Evolutionary conservation across 805 yeast species (phyloP), one percentile per base, ranked within the genome.

Genomic region (Cyberlindnera meyerae): DNA sequence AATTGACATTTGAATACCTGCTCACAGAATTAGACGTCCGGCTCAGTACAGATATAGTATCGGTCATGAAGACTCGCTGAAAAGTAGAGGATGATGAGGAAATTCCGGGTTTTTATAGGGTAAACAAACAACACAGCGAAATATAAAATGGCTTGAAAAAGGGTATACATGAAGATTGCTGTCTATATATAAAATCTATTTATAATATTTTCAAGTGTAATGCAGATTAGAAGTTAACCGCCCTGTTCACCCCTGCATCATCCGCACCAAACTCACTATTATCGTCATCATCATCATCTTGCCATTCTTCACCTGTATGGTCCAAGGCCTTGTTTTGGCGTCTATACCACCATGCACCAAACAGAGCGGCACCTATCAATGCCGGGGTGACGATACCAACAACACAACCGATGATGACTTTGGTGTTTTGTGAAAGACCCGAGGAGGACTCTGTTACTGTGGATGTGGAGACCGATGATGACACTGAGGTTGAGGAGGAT

Each of bases 341-440:
- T 32, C 44, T 45, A 14, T 39, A 40, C 34, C 43, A 47, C 48
- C 48, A 42, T 8, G 48, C 43, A 3, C 36, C 40, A 12, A 37
- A 37, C 8, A 40, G 20, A 3, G 33, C 27, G 2, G 45, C 37
- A 3, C 49, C 47, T 1, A 61, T 27, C 2, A 78, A 54, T 0
- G 73, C 45, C 2, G 89, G 84, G 1, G 79, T 77, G 35, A 85
- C 85, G 11, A 82, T 71, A 37, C 88, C 88, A 6, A 81, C 80
- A 20, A 76, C 80, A 40, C 79, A 78, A 27, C 88, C 88, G 35
- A 79, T 70, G 17, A 81, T 75, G 24, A 80, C 70, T 38, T 70
- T 71, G 37, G 73, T 66, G 40, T 71, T 59, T 12, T 63, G 51
- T 1, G 79, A 66, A 7, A 78, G 58, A 0, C 81, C 81, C n/a